Evolutionary conservation across 345 rosid genomes (phyloP), one percentile per base, ranked within the genome.

Genomic region (Moricandia arvensis): DNA sequence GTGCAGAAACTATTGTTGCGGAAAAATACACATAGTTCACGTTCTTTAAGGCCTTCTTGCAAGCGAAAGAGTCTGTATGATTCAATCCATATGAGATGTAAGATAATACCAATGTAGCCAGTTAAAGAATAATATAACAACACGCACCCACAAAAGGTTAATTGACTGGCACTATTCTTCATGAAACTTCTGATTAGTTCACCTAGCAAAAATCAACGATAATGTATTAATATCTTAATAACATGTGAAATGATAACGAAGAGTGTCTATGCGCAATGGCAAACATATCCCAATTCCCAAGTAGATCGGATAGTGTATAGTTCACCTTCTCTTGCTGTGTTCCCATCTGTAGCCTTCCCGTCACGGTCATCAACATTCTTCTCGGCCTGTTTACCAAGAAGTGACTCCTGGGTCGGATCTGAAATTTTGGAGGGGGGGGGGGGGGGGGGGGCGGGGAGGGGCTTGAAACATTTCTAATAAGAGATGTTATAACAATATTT

Each of bases 1-100:
- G 99, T 93, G 82, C 96, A 85, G 86, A 95, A 95, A 82, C 93
- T 98, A 80, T 95, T 95, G 80, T 95, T 95, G 47, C 97, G 97
- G 82, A 95, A 95, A 68, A 90, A 95, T 18, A 95, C 97, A 82
- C 99, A 93, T 26, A 93, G 93, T 60, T 95, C 94, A 3, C 97
- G 89, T 80, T 95, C 99, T 80, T 93, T 91, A 9, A 93, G 88
- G 64, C 97, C 97, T 43, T 93, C 95, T 84, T 84, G 97, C 66
- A 95, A 84, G 86, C 85, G 86, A 75, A 93, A 89, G 35, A 95
- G 96, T 81, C 99, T 95, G 89, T 72, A 81, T 69, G 13, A 58
- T 37, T 26, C n/a, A 6, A 68, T 62, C 71, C 54, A 68, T 31
- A 31, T 5, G 45, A 4, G 8, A 69, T 13, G 61, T 33, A 73